Conservation (phyloP, 1,284 basidiomycete genomes). For the Trichosporon sp. region DNA sequence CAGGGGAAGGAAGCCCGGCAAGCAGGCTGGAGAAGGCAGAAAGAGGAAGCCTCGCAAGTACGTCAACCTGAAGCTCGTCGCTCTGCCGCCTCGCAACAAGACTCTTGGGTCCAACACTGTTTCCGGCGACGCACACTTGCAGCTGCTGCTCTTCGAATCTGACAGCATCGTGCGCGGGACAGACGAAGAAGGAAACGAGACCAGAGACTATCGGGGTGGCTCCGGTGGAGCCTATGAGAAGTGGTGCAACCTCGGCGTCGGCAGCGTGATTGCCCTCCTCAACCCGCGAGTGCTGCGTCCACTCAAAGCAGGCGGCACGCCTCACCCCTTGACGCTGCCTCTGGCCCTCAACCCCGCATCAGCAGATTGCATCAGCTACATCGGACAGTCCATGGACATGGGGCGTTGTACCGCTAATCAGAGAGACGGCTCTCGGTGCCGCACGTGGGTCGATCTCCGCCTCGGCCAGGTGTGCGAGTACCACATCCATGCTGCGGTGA, state of each 20-base stretch:
- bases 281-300: constrained; percentile 84
- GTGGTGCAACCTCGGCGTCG: constrained; percentile 71
- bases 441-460: constrained; percentile 78
- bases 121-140: constrained; percentile 74
- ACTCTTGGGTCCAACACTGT: constrained; percentile 51
- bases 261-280: constrained; percentile 80
- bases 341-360: constrained; percentile 82
- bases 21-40: neutral
- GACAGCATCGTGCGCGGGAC: constrained; percentile 55
- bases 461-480: constrained; percentile 74
- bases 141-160: constrained; percentile 80
- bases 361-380: constrained; percentile 68
- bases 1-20: constrained; percentile 7
- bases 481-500: constrained; percentile 75
- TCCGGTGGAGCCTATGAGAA: constrained; percentile 86
- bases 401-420: constrained; percentile 72
- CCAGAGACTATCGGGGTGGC: constrained; percentile 71
- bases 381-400: constrained; percentile 80
- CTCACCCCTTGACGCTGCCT: constrained; percentile 71
- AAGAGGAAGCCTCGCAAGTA: constrained; percentile 55
- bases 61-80: constrained; percentile 70
- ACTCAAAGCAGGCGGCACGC: constrained; percentile 59
- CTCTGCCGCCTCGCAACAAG: constrained; percentile 61
- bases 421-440: constrained; percentile 73
- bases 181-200: constrained; percentile 46